These are phyloP conservation scores for Neocatenulostroma microsporum DNA, from an alignment of 2,329 filamentous ascomycete species.

Conservation along the genomic window DNA sequence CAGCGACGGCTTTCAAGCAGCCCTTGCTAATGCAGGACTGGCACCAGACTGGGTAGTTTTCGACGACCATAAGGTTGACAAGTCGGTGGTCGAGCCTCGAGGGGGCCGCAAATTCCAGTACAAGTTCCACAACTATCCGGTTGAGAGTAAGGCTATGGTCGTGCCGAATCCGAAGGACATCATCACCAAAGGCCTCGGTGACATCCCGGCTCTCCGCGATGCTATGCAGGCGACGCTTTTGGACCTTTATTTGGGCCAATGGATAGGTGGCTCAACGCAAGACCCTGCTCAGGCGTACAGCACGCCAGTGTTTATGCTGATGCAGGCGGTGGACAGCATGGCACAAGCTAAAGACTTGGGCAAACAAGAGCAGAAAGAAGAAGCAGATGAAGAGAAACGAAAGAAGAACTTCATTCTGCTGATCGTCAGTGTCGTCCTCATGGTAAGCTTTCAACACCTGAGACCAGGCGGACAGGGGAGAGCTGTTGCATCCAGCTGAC, in stretches of 20 bases:
- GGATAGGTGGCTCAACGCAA: constrained; percentile 4
- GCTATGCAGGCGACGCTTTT: constrained; percentile 7
- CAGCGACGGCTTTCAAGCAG: too few species aligned
- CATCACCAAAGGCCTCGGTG: too few species aligned
- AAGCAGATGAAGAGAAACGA: constrained; percentile 7
- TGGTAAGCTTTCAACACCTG: constrained; percentile 9
- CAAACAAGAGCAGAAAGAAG: constrained; percentile 6
- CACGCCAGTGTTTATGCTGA: constrained; percentile 10
- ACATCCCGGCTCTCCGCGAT: constrained; percentile 6
- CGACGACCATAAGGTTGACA: too few species aligned
- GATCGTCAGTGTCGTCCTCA: constrained; percentile 11
- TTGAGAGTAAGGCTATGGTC: too few species aligned
- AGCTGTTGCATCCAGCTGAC: too few species aligned
- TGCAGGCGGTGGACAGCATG: constrained; percentile 11
- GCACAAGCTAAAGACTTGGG: constrained; percentile 8
- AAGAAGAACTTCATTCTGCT: constrained; percentile 11
- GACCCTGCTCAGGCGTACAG: constrained; percentile 8
- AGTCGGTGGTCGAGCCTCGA: too few species aligned
- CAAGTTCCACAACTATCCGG: too few species aligned
- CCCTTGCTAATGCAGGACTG: too few species aligned
- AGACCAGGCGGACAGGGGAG: too few species aligned
- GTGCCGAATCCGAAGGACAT: too few species aligned
- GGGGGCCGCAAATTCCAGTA: too few species aligned
- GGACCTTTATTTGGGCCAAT: constrained; percentile 7
- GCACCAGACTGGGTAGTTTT: too few species aligned